A percentile compares a stretch with the other conserved stretches of the same genome.
Evolutionary conservation across 306 rosid genomes (phyloP).

Genomic region (Cucurbita maxima): DNA sequence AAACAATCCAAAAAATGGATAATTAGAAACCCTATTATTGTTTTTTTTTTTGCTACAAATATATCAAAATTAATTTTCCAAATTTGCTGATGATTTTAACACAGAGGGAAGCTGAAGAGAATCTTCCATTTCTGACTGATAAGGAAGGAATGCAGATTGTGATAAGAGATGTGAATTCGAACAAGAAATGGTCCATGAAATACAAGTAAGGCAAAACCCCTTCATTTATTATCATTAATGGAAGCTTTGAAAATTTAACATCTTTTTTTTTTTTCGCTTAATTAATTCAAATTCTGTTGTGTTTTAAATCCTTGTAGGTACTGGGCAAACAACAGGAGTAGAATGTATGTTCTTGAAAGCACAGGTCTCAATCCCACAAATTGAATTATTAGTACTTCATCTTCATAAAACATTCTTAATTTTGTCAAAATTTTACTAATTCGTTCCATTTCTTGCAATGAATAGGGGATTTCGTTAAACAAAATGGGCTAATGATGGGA

Average conservation of each 20-base stretch:
- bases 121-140: slow-evolving; percentile 29
- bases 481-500: slow-evolving; percentile 27
- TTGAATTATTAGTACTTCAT: not conserved
- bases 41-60: not conserved
- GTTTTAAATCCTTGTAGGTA: slow-evolving; percentile 19
- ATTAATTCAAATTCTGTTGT: not conserved
- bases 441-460: not conserved
- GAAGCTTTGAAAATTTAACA: not conserved
- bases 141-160: slow-evolving; percentile 29
- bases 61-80: no score
- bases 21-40: not conserved
- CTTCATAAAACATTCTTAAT: not conserved
- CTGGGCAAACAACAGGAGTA: slow-evolving; percentile 44
- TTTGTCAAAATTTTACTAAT: not conserved
- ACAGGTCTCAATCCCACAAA: slow-evolving; percentile 20
- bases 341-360: slow-evolving; percentile 57
- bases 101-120: slow-evolving; percentile 47
- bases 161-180: slow-evolving; percentile 33
- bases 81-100: not conserved
- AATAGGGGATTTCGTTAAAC: slow-evolving; percentile 35
- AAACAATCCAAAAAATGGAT: not conserved
- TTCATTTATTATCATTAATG: not conserved
- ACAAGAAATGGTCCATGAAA: slow-evolving; percentile 27
- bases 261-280: not conserved
- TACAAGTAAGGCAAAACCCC: slow-evolving; percentile 29